These are phyloP conservation scores for Podaxis sp. DNA, from an alignment of 768 basidiomycete species.

Conservation along the genomic window DNA sequence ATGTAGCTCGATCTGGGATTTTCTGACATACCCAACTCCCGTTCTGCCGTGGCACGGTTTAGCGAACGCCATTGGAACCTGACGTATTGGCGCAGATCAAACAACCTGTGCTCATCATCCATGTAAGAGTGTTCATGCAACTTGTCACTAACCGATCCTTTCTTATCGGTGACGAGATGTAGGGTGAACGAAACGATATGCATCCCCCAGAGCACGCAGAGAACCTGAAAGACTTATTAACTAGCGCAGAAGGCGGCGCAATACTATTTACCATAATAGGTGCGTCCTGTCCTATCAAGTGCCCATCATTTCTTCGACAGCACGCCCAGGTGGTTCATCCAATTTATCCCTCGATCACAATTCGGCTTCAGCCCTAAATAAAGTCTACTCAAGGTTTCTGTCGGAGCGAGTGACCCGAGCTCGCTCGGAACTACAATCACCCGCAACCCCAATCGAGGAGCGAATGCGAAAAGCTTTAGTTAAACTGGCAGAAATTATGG, in stretches of 20 bases:
- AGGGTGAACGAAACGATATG: conserved; percentile 59
- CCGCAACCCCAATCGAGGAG: conserved; percentile 30
- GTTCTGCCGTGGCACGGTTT: neutral
- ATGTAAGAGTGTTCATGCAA: conserved; percentile 37
- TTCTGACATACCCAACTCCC: neutral
- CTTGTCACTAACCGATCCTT: neutral
- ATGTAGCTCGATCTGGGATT: neutral
- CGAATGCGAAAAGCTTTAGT: conserved; percentile 53
- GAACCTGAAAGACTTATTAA: conserved; percentile 41
- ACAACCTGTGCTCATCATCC: conserved; percentile 65
- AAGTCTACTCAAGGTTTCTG: conserved; percentile 60
- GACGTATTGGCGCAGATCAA: conserved; percentile 48
- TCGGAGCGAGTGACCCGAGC: conserved; percentile 41
- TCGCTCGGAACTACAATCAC: conserved; percentile 42
- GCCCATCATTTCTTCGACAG: neutral
- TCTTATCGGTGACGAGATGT: conserved; percentile 6
- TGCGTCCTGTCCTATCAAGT: conserved; percentile 18
- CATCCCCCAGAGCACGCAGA: conserved; percentile 58
- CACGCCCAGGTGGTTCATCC: conserved; percentile 44
- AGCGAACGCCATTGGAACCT: conserved; percentile 53
- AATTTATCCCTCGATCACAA: conserved; percentile 52
- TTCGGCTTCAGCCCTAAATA: conserved; percentile 58
- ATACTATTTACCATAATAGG: conserved; percentile 61
- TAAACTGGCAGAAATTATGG: conserved; percentile 47
- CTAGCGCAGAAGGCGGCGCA: conserved; percentile 44